These are phyloP conservation scores for Phascolomyces articulosus DNA, from an alignment of 371 early-diverging fungal genomes.

Conservation along the genomic window DNA sequence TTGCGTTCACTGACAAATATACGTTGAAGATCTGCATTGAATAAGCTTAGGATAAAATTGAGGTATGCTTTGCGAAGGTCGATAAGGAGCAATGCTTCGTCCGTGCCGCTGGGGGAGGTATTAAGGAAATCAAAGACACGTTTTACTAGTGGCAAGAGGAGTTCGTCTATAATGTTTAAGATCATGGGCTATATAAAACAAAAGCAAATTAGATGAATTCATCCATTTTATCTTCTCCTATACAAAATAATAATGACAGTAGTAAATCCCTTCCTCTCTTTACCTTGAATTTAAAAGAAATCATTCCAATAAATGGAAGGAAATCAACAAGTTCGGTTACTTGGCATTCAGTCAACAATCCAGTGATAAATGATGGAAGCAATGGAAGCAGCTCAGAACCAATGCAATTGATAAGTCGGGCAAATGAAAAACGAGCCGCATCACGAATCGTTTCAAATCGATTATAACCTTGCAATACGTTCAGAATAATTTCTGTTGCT, in stretches of 20 bases:
- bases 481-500: slow-evolving; percentile 80
- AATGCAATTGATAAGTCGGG: slow-evolving; percentile 85
- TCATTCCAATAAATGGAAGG: slow-evolving; percentile 82
- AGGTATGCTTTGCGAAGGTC: slow-evolving; percentile 86
- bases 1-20: slow-evolving; percentile 82
- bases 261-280: neutral
- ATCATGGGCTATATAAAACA: slow-evolving; percentile 40
- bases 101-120: slow-evolving; percentile 85
- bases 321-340: slow-evolving; percentile 86
- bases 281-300: slow-evolving; percentile 90
- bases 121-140: slow-evolving; percentile 85
- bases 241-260: no score
- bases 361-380: slow-evolving; percentile 79
- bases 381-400: slow-evolving; percentile 85
- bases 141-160: slow-evolving; percentile 81
- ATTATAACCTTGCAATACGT: slow-evolving; percentile 73
- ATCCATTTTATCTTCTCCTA: neutral
- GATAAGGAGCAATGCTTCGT: slow-evolving; percentile 78
- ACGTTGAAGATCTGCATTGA: slow-evolving; percentile 79
- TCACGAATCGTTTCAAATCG: slow-evolving; percentile 79
- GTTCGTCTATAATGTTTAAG: slow-evolving; percentile 67
- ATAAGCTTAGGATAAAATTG: slow-evolving; percentile 78
- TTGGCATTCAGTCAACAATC: slow-evolving; percentile 76
- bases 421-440: slow-evolving; percentile 83
- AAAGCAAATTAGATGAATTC: neutral